Evolutionary conservation across 164 flowering plant species (phyloP).

Genomic region (Magnolia kwangsiensis): DNA sequence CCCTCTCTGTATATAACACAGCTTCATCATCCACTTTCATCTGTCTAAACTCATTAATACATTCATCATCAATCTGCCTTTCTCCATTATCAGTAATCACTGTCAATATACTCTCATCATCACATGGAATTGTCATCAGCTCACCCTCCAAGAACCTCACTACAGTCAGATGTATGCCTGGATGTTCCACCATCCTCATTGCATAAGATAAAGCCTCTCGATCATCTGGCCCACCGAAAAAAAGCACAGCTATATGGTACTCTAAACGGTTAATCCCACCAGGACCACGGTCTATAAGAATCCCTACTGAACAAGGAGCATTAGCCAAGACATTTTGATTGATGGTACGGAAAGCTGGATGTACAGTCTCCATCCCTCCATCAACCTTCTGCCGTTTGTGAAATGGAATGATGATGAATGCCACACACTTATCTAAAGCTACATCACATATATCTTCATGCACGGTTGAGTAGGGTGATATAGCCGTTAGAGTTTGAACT

Average conservation of each 20-base stretch:
- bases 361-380: conserved; percentile 13
- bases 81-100: conserved; percentile 14
- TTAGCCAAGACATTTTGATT: conserved; percentile 19
- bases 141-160: conserved; percentile 16
- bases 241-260: conserved; percentile 17
- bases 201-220: conserved; percentile 26
- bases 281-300: conserved; percentile 20
- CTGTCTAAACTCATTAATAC: conserved; percentile 14
- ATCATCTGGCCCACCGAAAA: conserved; percentile 29
- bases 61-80: conserved; percentile 16
- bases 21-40: conserved; percentile 11
- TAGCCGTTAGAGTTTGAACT: conserved; percentile 17
- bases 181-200: conserved; percentile 20
- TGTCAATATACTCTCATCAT: background rate
- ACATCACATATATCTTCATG: conserved; percentile 26
- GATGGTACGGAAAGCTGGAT: conserved; percentile 11
- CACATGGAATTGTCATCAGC: background rate
- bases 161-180: conserved; percentile 16
- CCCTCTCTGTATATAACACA: conserved; percentile 12
- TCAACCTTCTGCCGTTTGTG: conserved; percentile 15
- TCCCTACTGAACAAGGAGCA: conserved; percentile 28
- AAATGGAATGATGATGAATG: conserved; percentile 23
- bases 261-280: conserved; percentile 3
- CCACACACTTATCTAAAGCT: conserved; percentile 18
- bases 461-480: conserved; percentile 28